phyloP scores from a whole-genome alignment of 257 asterid species.

The Forsythia suspensa region DNA sequence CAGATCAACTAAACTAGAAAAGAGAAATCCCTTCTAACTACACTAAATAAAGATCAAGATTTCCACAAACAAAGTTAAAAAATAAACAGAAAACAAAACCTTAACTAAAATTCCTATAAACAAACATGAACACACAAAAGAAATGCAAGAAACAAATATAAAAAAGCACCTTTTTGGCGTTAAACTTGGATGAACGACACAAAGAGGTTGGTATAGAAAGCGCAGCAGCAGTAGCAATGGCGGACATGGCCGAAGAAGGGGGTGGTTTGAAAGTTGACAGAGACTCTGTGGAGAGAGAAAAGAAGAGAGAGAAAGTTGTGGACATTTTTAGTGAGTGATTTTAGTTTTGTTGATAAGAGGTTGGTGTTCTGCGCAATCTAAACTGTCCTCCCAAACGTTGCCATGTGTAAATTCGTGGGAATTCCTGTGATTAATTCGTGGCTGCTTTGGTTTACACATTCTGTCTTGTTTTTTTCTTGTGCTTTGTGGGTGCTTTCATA shows the following conservation, averaged over 20 bases:
- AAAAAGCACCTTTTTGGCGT: conserved; percentile 54
- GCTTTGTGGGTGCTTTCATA: not conserved
- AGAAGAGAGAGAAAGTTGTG: conserved; percentile 2
- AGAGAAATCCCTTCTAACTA: not conserved
- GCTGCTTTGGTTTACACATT: conserved; percentile 43
- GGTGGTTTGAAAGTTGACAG: conserved; percentile 27
- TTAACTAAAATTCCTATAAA: not conserved
- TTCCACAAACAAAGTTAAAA: not conserved
- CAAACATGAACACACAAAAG: not conserved
- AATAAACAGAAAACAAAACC: not conserved
- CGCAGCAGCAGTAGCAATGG: conserved; percentile 85
- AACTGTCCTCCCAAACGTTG: conserved; percentile 42
- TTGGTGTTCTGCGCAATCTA: conserved; percentile 58
- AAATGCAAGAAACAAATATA: too few relatives aligned
- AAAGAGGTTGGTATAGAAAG: conserved; percentile 72
- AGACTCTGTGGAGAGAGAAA: conserved; percentile 14
- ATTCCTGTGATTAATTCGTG: conserved; percentile 36
- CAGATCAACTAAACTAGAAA: not conserved
- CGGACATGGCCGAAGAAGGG: conserved; percentile 54
- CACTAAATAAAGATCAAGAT: not conserved
- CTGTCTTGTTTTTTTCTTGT: not conserved
- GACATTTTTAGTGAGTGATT: conserved; percentile 17
- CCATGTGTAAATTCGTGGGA: conserved; percentile 57
- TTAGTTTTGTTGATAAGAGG: conserved; percentile 61
- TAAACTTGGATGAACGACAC: conserved; percentile 49